Evolutionary conservation across 768 basidiomycete genomes (phyloP), one percentile per base, ranked within the genome.

Genomic region (Pilatotrama ljubarskyi): DNA sequence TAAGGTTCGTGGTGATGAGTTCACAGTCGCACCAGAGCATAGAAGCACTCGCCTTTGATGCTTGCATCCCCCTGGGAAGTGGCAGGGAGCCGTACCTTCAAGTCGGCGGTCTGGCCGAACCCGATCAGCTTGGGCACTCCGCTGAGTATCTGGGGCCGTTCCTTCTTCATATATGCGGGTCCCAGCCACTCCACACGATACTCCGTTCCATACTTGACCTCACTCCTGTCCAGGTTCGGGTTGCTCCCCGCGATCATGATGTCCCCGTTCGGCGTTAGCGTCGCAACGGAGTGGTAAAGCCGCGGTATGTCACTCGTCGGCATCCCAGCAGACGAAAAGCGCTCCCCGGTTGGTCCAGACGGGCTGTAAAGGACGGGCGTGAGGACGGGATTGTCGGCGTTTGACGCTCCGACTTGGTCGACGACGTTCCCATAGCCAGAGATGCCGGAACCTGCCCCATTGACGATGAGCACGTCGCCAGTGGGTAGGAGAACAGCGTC

Each of bases 151-250:
- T 73, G 69, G 5, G 90, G 94, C 35, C 93, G 81, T 13, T 79
- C 68, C 65, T 73, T 73, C 24, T 73, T 70, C 84, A 91, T 85
- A 69, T 96, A 98, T 25, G 90, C 88, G 0, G 96, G 95, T 53
- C 80, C 80, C 64, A 96, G 78, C 81, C 88, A 86, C 70, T 97
- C 95, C 32, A 93, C 89, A 50, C 93, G 80, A 70, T 95, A 96
- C 71, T 96, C 92, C 17, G 93, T 93, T 29, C 87, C 85, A 69
- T 90, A 95, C 69, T 77, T 76, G 41, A 83, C 66, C 65, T 84
- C 87, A 65, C 86, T 91, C 52, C 89, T 76, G 71, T 93, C 90
- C 59, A 92, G 72, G 72, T 93, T 93, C 24, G 91, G 91, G 67
- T 91, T 93, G 60, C 90, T 90, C 35, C 91, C 91, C 18, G 90